Evolutionary conservation across 139 green algal species (phyloP).

Genomic region (Diplosphaera chodatii): DNA sequence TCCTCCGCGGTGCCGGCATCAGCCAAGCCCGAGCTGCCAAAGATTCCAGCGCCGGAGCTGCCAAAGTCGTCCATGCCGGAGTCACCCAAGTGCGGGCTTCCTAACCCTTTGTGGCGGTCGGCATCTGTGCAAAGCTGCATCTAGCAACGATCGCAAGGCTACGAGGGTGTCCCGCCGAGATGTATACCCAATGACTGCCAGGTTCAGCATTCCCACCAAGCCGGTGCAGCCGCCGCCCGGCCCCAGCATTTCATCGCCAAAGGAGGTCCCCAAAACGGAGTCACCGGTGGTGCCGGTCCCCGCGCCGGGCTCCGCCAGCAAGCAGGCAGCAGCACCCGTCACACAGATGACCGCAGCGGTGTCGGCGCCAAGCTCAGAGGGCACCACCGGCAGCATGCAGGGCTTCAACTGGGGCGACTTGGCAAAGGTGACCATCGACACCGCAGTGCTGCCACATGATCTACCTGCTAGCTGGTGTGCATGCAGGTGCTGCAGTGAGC

Average conservation of each 20-base stretch:
- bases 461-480: too few relatives aligned
- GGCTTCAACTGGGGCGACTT: conserved; percentile 1
- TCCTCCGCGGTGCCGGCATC: too few relatives aligned
- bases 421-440: not conserved
- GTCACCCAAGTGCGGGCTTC: too few relatives aligned
- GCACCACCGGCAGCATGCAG: not conserved
- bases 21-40: not conserved
- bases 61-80: not conserved
- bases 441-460: too few relatives aligned
- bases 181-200: too few relatives aligned
- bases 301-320: not conserved
- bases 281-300: not conserved
- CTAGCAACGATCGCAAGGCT: too few relatives aligned
- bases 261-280: not conserved
- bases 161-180: too few relatives aligned
- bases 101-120: too few relatives aligned
- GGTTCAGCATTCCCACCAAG: not conserved
- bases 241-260: not conserved
- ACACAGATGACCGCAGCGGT: not conserved
- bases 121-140: too few relatives aligned
- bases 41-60: not conserved
- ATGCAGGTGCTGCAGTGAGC: too few relatives aligned
- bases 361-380: too few relatives aligned
- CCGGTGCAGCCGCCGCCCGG: not conserved
- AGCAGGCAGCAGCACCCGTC: too few relatives aligned